A percentile compares a stretch with the other conserved stretches of the same genome.
Conservation (phyloP, 768 basidiomycete genomes). For the Russula sp. region DNA sequence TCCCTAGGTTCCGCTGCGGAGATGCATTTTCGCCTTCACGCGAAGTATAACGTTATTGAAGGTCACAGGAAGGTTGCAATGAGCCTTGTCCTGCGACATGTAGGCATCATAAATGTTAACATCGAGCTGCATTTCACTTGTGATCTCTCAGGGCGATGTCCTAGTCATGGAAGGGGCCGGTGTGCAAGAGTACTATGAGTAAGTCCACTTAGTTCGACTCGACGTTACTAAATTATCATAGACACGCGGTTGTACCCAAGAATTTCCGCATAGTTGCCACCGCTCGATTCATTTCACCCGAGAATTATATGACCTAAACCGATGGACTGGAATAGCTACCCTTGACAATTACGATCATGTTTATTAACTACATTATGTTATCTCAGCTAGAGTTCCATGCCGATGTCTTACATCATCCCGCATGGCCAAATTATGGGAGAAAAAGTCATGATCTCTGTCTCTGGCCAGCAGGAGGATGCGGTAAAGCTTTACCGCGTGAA, state of each 20-base stretch:
- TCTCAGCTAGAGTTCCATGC: background rate
- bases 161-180: slow-evolving; percentile 68
- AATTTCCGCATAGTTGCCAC: slow-evolving; percentile 79
- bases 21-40: slow-evolving; percentile 67
- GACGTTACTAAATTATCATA: slow-evolving; percentile 26
- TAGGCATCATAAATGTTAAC: slow-evolving; percentile 27
- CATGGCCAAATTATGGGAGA: background rate
- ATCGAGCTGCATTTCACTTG: slow-evolving; percentile 9
- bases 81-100: slow-evolving; percentile 59
- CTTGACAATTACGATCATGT: background rate
- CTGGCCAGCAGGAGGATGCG: slow-evolving; percentile 10
- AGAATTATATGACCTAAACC: slow-evolving; percentile 11
- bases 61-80: slow-evolving; percentile 33
- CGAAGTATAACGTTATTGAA: slow-evolving; percentile 29
- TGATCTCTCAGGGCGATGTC: slow-evolving; percentile 55
- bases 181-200: slow-evolving; percentile 70
- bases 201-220: slow-evolving; percentile 24
- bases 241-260: slow-evolving; percentile 67
- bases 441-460: background rate
- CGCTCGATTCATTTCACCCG: slow-evolving; percentile 52
- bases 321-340: background rate
- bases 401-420: background rate
- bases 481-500: slow-evolving; percentile 10
- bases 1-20: slow-evolving; percentile 70
- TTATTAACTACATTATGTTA: background rate